These are phyloP conservation scores for Xylariaceae sp. DNA, from an alignment of 2,329 filamentous ascomycete species.

Conservation along the genomic window DNA sequence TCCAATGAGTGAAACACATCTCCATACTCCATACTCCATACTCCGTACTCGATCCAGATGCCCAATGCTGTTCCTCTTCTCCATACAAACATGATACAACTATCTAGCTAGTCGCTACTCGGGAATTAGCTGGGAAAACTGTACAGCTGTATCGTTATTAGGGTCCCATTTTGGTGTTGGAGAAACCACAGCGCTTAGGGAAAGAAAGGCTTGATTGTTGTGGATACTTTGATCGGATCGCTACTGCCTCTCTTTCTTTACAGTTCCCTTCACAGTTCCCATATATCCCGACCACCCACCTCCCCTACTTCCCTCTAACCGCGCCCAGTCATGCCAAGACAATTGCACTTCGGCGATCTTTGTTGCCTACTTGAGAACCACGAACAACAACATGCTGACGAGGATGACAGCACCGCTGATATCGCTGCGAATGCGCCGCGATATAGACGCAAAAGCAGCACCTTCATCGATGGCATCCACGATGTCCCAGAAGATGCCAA, in stretches of 20 bases:
- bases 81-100: background rate
- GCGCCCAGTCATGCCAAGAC: constrained; percentile 13
- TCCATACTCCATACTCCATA: no score
- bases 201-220: no score
- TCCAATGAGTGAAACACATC: no score
- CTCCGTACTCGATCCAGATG: background rate
- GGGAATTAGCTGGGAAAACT: no score
- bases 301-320: background rate
- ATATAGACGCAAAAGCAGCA: constrained; percentile 88
- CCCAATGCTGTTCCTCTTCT: background rate
- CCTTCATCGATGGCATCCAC: constrained; percentile 95
- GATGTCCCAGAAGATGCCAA: constrained; percentile 76
- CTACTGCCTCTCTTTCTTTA: no score
- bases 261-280: no score
- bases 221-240: no score
- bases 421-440: constrained; percentile 85
- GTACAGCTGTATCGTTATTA: no score
- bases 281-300: no score
- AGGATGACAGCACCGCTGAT: constrained; percentile 67
- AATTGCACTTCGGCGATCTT: constrained; percentile 19
- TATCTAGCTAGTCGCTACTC: no score
- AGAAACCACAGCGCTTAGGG: no score
- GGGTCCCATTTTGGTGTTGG: no score
- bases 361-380: constrained; percentile 10
- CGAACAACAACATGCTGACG: constrained; percentile 32